Conservation (phyloP, 1,139 yeast species). For the Debaryomycetaceae sp. region DNA sequence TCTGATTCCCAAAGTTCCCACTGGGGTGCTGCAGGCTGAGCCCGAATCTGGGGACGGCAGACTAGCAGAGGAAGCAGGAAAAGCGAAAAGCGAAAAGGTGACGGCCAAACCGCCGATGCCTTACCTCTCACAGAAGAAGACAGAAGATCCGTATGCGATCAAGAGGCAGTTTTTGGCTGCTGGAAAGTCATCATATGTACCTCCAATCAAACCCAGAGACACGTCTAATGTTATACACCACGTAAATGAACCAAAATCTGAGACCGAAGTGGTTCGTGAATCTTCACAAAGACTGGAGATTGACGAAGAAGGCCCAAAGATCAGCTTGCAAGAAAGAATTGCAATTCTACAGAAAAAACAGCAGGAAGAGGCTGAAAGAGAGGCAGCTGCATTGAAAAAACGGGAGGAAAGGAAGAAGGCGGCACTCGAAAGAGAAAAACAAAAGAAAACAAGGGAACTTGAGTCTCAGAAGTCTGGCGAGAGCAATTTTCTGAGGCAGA, state of each 20-base stretch:
- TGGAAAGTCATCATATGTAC: conserved; percentile 43
- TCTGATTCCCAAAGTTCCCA: neutral
- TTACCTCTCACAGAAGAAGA: conserved; percentile 14
- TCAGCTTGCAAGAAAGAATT: conserved; percentile 84
- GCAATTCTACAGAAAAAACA: conserved; percentile 80
- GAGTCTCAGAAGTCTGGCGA: conserved; percentile 6
- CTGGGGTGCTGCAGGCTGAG: neutral
- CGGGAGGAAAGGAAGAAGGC: conserved; percentile 53
- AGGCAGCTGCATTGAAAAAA: conserved; percentile 57
- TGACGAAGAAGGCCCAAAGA: conserved; percentile 60
- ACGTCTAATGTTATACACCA: conserved; percentile 33
- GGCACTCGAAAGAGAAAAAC: conserved; percentile 32
- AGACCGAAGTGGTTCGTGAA: conserved; percentile 8
- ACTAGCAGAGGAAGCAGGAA: conserved; percentile 3
- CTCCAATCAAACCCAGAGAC: conserved; percentile 43
- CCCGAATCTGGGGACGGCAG: neutral
- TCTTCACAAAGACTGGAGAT: conserved; percentile 15
- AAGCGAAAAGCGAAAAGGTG: conserved; percentile 4
- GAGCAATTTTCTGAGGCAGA: conserved; percentile 4
- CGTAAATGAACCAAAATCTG: conserved; percentile 17
- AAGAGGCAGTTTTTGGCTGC: conserved; percentile 44
- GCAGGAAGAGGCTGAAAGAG: conserved; percentile 74
- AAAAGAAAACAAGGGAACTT: conserved; percentile 12
- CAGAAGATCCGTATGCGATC: conserved; percentile 40
- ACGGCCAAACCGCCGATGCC: conserved; percentile 19